Percentiles rank a stretch among this genome's conserved stretches.
Evolutionary conservation across 2,329 filamentous ascomycete species (phyloP).

Genomic region (Cladophialophora psammophila): DNA sequence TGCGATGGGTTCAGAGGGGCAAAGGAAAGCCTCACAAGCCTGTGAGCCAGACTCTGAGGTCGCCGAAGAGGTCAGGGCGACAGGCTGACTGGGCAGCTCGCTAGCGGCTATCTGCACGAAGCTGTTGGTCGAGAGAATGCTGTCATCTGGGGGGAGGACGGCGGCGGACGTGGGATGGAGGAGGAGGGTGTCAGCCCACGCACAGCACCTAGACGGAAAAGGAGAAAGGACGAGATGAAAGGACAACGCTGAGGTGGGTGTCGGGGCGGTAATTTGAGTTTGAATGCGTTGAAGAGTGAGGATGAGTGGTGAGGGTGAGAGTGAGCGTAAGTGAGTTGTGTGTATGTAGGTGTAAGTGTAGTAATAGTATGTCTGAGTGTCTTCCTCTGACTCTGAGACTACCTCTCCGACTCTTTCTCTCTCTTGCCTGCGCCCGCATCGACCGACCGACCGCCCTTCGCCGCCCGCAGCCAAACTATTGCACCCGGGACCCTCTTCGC

Average conservation of each 20-base stretch:
- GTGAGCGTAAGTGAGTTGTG: neutral
- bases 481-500: neutral
- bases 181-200: slow-evolving; percentile 4
- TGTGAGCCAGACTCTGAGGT: slow-evolving; percentile 5
- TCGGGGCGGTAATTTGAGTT: neutral
- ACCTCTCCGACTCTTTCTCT: neutral
- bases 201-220: neutral
- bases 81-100: slow-evolving; percentile 17
- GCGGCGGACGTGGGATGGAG: slow-evolving; percentile 17
- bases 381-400: neutral
- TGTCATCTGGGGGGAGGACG: neutral
- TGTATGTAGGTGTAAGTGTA: too few relatives aligned
- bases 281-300: too few relatives aligned
- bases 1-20: slow-evolving; percentile 14
- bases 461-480: neutral
- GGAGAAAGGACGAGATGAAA: slow-evolving; percentile 1
- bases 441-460: neutral
- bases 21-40: slow-evolving; percentile 1
- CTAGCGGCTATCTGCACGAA: slow-evolving; percentile 21
- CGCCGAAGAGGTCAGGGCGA: slow-evolving; percentile 14
- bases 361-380: too few relatives aligned
- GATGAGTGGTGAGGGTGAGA: neutral
- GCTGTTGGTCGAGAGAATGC: slow-evolving; percentile 14
- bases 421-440: neutral
- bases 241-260: neutral